Evolutionary conservation across 1,284 basidiomycete genomes (phyloP).

Genomic region (Heterobasidion irregulare): DNA sequence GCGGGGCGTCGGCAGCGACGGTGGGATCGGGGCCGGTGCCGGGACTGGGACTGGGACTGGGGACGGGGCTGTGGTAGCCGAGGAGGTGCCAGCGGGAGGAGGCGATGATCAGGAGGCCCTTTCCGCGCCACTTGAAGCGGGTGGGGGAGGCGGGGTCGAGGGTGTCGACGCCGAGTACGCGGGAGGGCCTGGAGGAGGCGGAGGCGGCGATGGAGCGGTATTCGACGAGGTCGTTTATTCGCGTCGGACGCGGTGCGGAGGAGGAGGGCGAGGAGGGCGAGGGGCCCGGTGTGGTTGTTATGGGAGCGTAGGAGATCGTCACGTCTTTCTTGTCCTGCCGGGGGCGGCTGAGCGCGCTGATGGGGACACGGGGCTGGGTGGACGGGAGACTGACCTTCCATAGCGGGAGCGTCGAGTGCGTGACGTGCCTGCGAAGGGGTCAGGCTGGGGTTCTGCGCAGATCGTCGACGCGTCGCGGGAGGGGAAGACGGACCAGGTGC

Average conservation of each 20-base stretch:
- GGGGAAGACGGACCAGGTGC: conserved; percentile 22
- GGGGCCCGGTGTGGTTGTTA: conserved; percentile 8
- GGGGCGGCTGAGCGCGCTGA: not conserved
- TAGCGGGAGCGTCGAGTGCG: conserved; percentile 36
- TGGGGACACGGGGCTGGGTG: not conserved
- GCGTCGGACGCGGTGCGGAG: conserved; percentile 10
- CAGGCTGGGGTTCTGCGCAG: not conserved
- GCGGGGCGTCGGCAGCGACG: not conserved
- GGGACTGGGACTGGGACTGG: conserved; percentile 22
- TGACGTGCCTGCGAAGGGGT: conserved; percentile 24
- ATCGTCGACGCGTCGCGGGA: not conserved
- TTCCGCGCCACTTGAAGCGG: conserved; percentile 38
- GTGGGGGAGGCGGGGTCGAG: conserved; percentile 20
- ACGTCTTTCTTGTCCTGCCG: conserved; percentile 32
- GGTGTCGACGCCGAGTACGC: conserved; percentile 29
- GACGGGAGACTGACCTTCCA: conserved; percentile 29
- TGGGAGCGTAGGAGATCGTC: conserved; percentile 31
- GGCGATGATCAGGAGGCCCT: conserved; percentile 31
- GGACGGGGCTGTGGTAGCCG: conserved; percentile 22
- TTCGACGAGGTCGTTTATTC: conserved; percentile 29
- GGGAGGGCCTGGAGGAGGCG: conserved; percentile 18
- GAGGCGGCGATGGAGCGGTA: conserved; percentile 23
- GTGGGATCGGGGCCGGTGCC: conserved; percentile 35
- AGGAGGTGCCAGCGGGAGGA: conserved; percentile 41
- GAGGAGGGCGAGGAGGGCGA: conserved; percentile 7